These are phyloP conservation scores for Aspergillus bombycis DNA, from an alignment of 2,329 filamentous ascomycete species.

Conservation along the genomic window DNA sequence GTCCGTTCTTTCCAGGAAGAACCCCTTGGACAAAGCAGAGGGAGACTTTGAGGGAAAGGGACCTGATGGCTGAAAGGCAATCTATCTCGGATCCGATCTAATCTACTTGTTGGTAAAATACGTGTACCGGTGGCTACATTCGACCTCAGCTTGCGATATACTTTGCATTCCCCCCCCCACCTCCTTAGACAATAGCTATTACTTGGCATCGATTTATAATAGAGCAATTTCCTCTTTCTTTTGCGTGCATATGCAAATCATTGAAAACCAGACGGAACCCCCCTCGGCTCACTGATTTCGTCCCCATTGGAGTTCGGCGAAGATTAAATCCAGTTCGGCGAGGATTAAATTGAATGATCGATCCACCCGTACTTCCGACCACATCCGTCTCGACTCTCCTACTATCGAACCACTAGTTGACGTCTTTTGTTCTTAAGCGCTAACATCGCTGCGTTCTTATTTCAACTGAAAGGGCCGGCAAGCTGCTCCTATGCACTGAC, in stretches of 20 bases:
- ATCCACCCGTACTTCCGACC: slow-evolving; percentile 9
- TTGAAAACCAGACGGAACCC: background rate
- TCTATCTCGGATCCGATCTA: background rate
- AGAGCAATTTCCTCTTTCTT: background rate
- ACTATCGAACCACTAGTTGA: background rate
- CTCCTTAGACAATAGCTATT: background rate
- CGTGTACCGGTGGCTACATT: background rate
- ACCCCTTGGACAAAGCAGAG: background rate
- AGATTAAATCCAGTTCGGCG: background rate
- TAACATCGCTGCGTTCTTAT: background rate
- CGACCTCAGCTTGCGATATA: background rate
- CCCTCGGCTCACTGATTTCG: background rate
- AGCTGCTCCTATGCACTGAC: slow-evolving; percentile 23
- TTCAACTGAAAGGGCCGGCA: slow-evolving; percentile 1
- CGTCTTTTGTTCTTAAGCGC: background rate
- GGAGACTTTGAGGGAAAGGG: background rate
- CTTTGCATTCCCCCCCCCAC: background rate
- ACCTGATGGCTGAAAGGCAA: background rate
- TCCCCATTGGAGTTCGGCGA: background rate
- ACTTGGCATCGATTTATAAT: slow-evolving; percentile 5
- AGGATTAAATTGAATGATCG: background rate
- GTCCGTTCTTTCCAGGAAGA: background rate
- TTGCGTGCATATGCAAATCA: background rate
- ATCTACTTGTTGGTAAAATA: background rate
- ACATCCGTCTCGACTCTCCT: slow-evolving; percentile 12